These are phyloP conservation scores for Pythium folliculosum DNA, from an alignment of 352 stramenopile genomes.

Conservation along the genomic window DNA sequence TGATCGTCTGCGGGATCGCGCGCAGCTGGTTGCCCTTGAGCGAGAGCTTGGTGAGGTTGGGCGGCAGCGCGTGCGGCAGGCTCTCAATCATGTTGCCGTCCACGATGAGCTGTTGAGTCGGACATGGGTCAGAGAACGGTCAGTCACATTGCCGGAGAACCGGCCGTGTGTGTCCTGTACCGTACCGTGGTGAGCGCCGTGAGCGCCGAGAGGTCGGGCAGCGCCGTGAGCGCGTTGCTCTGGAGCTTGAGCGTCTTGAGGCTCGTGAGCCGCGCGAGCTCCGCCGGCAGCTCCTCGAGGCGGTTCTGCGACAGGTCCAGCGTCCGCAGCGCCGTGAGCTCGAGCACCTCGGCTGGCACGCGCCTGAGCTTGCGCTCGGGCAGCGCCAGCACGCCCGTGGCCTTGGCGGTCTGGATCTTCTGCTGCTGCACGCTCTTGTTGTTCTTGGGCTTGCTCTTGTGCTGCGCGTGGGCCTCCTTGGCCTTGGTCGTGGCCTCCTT, in stretches of 20 bases:
- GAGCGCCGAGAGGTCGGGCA: conserved; percentile 71
- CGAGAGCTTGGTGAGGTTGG: conserved; percentile 77
- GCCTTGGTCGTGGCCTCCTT: conserved; percentile 66
- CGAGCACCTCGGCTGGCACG: conserved; percentile 59
- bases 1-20: conserved; percentile 46
- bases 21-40: conserved; percentile 62
- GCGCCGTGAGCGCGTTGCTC: conserved; percentile 50
- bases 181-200: conserved; percentile 72
- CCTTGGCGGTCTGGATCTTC: conserved; percentile 64
- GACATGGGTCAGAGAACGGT: too few relatives aligned
- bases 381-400: conserved; percentile 72
- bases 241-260: conserved; percentile 81
- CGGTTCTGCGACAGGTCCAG: conserved; percentile 77
- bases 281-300: conserved; percentile 48
- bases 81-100: conserved; percentile 70
- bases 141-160: too few relatives aligned
- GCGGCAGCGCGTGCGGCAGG: conserved; percentile 56
- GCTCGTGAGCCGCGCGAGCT: conserved; percentile 40
- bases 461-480: conserved; percentile 61
- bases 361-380: conserved; percentile 75
- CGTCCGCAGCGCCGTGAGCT: conserved; percentile 55
- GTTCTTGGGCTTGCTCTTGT: conserved; percentile 84
- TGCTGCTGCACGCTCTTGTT: conserved; percentile 72
- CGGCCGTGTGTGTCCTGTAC: too few relatives aligned
- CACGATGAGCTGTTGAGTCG: conserved; percentile 53